phyloP scores from a whole-genome alignment of 192 early-diverging fungal genomes.

The Coemansia sp. region DNA sequence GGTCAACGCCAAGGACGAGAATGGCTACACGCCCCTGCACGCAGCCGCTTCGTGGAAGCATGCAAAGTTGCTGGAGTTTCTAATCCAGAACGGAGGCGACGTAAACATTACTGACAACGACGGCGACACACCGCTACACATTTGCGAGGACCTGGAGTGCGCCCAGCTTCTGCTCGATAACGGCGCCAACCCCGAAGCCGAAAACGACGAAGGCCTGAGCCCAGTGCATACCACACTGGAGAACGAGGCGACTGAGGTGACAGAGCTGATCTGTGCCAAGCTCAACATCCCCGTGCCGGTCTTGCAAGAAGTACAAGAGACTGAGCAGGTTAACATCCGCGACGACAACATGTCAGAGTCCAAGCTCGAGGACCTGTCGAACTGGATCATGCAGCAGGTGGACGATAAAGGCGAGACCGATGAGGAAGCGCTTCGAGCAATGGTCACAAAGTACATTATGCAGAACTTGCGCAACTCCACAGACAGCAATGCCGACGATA shows the following conservation, averaged over 20 bases:
- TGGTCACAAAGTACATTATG: constrained; percentile 56
- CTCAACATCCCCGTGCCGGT: constrained; percentile 58
- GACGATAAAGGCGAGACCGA: constrained; percentile 55
- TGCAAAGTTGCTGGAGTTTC: constrained; percentile 61
- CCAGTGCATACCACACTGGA: constrained; percentile 57
- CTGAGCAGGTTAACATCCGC: constrained; percentile 14
- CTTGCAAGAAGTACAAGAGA: constrained; percentile 29
- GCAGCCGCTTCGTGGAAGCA: constrained; percentile 79
- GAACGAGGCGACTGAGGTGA: constrained; percentile 66
- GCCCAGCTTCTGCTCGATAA: constrained; percentile 64
- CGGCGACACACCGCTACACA: constrained; percentile 79
- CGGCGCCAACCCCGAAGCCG: constrained; percentile 64
- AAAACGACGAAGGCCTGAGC: constrained; percentile 64
- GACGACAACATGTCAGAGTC: constrained; percentile 37
- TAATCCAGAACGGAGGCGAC: constrained; percentile 63
- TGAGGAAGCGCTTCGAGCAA: constrained; percentile 60
- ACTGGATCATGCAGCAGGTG: constrained; percentile 59
- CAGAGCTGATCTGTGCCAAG: constrained; percentile 56
- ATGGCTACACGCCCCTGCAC: constrained; percentile 78
- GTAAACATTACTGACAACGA: constrained; percentile 74
- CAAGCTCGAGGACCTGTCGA: constrained; percentile 53
- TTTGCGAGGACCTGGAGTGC: constrained; percentile 67
- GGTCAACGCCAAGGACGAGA: constrained; percentile 69
- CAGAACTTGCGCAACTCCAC: constrained; percentile 35
- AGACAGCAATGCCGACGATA: constrained; percentile 27